A percentile compares a stretch with the other conserved stretches of the same genome.
phyloP scores from a whole-genome alignment of 192 early-diverging fungal genomes.

The Rhizoclosmatium globosum region DNA sequence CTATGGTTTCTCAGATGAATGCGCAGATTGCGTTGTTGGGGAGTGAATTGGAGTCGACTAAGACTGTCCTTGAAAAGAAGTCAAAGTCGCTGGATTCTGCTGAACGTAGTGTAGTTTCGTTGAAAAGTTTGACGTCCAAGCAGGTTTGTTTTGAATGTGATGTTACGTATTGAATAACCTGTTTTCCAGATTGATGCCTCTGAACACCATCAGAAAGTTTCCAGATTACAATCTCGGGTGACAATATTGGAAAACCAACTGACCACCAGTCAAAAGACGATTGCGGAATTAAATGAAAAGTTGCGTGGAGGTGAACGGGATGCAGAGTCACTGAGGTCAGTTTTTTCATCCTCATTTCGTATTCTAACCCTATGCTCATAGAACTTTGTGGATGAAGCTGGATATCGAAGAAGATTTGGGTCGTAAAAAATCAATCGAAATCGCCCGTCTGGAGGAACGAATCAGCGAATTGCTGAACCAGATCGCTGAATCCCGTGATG shows the following conservation, averaged over 20 bases:
- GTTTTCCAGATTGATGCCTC: background rate
- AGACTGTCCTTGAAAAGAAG: background rate
- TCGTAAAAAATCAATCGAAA: constrained; percentile 34
- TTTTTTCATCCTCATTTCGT: background rate
- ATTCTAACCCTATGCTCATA: background rate
- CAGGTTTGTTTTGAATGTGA: background rate
- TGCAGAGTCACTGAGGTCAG: constrained; percentile 17
- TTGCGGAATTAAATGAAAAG: constrained; percentile 19
- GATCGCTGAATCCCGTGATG: constrained; percentile 21
- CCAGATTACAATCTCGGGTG: background rate
- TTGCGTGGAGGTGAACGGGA: constrained; percentile 19
- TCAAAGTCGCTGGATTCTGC: background rate
- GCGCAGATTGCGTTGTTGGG: background rate
- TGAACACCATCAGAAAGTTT: background rate
- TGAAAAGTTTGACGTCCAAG: background rate
- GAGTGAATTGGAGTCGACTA: background rate
- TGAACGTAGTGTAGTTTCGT: background rate
- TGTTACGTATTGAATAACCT: background rate
- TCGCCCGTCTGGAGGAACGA: constrained; percentile 27
- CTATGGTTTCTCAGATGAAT: background rate
- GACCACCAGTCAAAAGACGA: background rate
- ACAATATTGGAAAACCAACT: constrained; percentile 11
- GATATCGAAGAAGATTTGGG: constrained; percentile 29
- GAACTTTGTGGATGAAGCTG: constrained; percentile 27
- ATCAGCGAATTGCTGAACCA: constrained; percentile 19